phyloP scores from a whole-genome alignment of 192 early-diverging fungal genomes.

The Kappamyces sp. region DNA sequence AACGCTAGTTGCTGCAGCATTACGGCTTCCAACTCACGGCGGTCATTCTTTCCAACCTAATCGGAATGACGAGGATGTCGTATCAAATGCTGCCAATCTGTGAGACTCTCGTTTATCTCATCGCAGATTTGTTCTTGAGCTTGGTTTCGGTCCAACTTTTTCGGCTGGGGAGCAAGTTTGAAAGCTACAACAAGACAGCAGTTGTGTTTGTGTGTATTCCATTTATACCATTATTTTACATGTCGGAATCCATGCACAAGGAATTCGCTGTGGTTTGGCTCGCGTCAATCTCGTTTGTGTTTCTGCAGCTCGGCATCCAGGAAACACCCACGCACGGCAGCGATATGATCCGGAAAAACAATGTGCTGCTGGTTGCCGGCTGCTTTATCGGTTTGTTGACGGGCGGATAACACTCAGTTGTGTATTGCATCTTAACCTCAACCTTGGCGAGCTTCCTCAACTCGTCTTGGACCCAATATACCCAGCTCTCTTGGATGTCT shows the following conservation, averaged over 20 bases:
- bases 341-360: too few species aligned
- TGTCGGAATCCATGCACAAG: conserved; percentile 14
- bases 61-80: conserved; percentile 21
- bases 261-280: conserved; percentile 6
- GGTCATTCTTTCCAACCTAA: conserved; percentile 25
- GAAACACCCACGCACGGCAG: too few species aligned
- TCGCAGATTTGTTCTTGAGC: conserved; percentile 25
- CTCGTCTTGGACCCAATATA: not conserved
- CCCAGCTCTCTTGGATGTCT: too few species aligned
- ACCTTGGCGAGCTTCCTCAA: not conserved
- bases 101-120: conserved; percentile 19
- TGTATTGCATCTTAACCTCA: conserved; percentile 2
- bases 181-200: conserved; percentile 7
- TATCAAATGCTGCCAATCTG: conserved; percentile 32
- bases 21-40: conserved; percentile 33
- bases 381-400: not conserved
- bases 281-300: not conserved
- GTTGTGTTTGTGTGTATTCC: conserved; percentile 36
- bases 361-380: too few species aligned
- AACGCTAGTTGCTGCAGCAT: conserved; percentile 30
- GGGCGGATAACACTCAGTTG: not conserved
- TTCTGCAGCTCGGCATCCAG: not conserved
- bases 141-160: conserved; percentile 14
- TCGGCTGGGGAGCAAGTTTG: conserved; percentile 7
- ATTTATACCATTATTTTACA: conserved; percentile 32